These are phyloP conservation scores for Botrytis porri DNA, from an alignment of 2,329 filamentous ascomycete species.

Conservation along the genomic window DNA sequence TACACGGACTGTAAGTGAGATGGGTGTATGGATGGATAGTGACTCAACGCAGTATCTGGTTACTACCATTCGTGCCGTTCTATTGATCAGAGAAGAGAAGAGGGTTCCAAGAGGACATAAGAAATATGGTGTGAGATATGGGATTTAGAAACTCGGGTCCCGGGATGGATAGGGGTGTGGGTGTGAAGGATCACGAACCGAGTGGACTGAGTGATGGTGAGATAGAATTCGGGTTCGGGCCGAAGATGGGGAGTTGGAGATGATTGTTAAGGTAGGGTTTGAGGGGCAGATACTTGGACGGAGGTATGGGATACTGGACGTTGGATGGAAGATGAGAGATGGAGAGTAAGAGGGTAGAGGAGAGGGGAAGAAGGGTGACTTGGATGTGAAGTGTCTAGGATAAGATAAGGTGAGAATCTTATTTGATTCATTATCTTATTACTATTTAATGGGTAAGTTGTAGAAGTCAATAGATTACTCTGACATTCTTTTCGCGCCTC, in stretches of 20 bases:
- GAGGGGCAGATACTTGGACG: background rate
- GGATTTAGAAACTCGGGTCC: background rate
- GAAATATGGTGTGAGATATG: background rate
- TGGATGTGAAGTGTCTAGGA: background rate
- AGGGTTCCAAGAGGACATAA: background rate
- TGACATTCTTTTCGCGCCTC: background rate
- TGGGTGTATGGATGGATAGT: background rate
- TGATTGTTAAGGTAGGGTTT: background rate
- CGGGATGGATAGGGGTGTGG: background rate
- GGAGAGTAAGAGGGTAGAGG: background rate
- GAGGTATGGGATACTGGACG: background rate
- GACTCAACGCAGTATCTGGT: background rate
- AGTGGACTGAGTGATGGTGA: background rate
- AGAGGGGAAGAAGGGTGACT: background rate
- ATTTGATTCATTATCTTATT: background rate
- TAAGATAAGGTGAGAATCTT: background rate
- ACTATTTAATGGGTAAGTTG: background rate
- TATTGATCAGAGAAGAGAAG: too few species aligned
- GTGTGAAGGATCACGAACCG: background rate
- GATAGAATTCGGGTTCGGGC: background rate
- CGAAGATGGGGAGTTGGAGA: background rate
- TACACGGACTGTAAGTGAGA: background rate
- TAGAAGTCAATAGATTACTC: background rate
- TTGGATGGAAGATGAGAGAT: background rate
- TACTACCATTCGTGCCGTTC: too few species aligned